Percentiles rank a stretch among this genome's conserved stretches.
Evolutionary conservation across 192 early-diverging fungal species (phyloP).

Genomic region (Funneliformis mosseae): DNA sequence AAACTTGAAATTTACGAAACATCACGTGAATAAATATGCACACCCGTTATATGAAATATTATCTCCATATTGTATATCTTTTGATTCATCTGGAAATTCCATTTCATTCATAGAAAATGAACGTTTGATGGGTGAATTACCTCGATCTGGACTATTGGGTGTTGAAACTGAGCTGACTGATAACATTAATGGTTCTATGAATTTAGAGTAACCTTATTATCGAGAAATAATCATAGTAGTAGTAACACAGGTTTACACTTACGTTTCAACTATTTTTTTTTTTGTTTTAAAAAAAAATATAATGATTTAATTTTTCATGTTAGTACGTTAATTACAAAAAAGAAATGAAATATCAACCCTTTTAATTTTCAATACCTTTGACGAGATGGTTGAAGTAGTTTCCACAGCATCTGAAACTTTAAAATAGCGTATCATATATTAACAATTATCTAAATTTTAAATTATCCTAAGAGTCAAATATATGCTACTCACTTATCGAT

Average conservation of each 20-base stretch:
- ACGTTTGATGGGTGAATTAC: neutral
- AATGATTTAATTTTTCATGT: neutral
- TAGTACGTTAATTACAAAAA: neutral
- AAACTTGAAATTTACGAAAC: neutral
- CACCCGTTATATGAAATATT: neutral
- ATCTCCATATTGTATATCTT: neutral
- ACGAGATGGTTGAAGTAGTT: neutral
- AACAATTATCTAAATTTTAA: neutral
- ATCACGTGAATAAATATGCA: neutral
- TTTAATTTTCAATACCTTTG: neutral
- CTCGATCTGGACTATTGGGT: neutral
- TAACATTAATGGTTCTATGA: neutral
- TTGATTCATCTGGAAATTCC: neutral
- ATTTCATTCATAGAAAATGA: neutral
- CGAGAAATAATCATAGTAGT: neutral
- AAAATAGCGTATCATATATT: neutral
- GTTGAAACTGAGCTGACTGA: neutral
- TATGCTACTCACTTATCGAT: neutral
- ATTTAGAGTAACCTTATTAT: neutral
- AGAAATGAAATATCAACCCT: neutral
- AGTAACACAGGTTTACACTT: neutral
- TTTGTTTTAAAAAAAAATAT: neutral
- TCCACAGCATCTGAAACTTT: neutral
- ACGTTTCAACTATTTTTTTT: slow-evolving; percentile 14
- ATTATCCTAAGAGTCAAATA: neutral